Base-by-base conservation (phyloP, 257 asterid genomes). In the Petrea volubilis region DNA sequence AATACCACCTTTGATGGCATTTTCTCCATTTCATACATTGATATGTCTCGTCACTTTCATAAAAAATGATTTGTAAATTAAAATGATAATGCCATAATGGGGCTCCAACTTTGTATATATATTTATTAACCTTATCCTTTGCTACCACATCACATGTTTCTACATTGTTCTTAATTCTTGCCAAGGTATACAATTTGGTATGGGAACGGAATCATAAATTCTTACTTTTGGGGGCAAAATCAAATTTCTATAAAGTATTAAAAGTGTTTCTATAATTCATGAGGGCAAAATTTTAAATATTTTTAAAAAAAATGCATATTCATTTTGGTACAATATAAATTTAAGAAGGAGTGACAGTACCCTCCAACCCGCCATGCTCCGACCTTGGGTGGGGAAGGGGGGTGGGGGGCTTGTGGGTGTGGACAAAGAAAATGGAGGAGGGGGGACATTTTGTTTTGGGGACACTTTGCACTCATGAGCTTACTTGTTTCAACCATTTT, bases 401-500 rank as follows among this genome's bases (percentile, higher is more conserved):
- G n/a, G n/a, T 64, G 77, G 66, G 53, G 50, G 34, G 17, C 43
- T 13, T 5, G 17, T 24, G 34, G 53, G 61, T 34, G 64, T 24
- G 50, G 61, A 7, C 20, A 6, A 17, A 25, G 29, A 50, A 36
- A 7, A 47, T 5, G 60, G 50, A 46, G 60, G 50, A 46, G 68
- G 24, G 61, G 63, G 12, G 67, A 73, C 79, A 78, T 57, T 64
- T 69, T 59, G 67, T 74, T 64, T 69, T 78, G 79, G 82, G 74
- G 57, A 74, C 83, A 78, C 79, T 68, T 61, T 62, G 68, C 60
- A 44, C 72, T 70, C 63, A 64, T 64, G 41, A 24, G 67, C 69
- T 52, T 58, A 74, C 69, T 64, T 74, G 80, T 65, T 60, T 51
- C 80, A 75, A 79, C 71, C 80, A 79, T 75, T 71, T 75, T 66